Evolutionary conservation across 768 basidiomycete genomes (phyloP), one percentile per base, ranked within the genome.

Genomic region (Thelephora aurantiotincta): DNA sequence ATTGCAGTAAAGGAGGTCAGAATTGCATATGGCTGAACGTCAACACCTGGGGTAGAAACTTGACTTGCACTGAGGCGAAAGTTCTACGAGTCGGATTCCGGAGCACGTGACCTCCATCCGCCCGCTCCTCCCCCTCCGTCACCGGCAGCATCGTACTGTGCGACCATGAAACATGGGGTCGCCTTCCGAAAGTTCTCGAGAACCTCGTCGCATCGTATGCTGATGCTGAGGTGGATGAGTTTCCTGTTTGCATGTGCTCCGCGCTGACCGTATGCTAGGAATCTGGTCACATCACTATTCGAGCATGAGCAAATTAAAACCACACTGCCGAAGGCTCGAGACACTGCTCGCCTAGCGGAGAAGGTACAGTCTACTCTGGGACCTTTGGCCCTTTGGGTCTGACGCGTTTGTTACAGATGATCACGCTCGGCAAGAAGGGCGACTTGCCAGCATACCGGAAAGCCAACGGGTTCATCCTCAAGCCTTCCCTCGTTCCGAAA

Each of bases 271-370:
- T 20, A 14, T 14, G 20, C 11, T 18, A 94, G 92, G 51, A 97
- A 97, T 64, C 68, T 99, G 46, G 93, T 99, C 52, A 87, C 91
- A 20, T 92, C 91, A 4, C 73, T 98, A 33, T 75, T 99, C 48
- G 80, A 97, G 59, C 91, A 98, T 65, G 90, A 96, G 58, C 86
- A 89, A 60, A 90, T 99, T 60, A 83, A 86, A 63, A 98, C 96
- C 5, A 99, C 96, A 0, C 66, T 97, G 13, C 83, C 94, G 30
- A 98, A 97, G 64, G 96, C 96, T 2, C 82, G 85, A 60, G 92
- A 96, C 56, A 69, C 92, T 4, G 89, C 89, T 12, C 74, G 90
- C 54, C 68, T 97, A 46, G 93, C 92, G 13, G 94, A 99, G 60
- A 93, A 94, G 80, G 92, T 82, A 49, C 18, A 56, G 14, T 22